Percentiles rank a stretch among this genome's conserved stretches.
Conservation (phyloP, 75 land plant species). For the Ceratopteris richardii region DNA sequence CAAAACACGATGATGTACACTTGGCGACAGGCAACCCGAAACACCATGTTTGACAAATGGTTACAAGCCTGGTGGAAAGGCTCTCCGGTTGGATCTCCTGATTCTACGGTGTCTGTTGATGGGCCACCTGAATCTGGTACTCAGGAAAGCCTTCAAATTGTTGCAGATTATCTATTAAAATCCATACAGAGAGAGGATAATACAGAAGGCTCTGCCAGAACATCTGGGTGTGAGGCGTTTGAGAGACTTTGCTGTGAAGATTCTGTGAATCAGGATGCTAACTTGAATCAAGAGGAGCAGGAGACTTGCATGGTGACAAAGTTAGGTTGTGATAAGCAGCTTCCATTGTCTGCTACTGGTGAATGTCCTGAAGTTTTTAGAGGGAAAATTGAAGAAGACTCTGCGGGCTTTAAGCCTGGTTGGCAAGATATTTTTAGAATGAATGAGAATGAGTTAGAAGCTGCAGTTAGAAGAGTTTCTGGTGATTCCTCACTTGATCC, state of each 20-base stretch:
- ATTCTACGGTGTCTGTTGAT: constrained; percentile 14
- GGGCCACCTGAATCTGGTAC: constrained; percentile 30
- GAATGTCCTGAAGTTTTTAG: background rate
- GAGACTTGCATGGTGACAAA: background rate
- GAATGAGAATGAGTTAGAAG: constrained; percentile 66
- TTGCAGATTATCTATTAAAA: constrained; percentile 40
- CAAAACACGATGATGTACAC: constrained; percentile 48
- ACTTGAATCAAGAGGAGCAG: background rate
- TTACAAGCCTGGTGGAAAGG: constrained; percentile 71
- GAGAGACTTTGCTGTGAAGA: too few relatives aligned
- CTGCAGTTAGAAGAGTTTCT: constrained; percentile 60
- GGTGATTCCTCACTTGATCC: constrained; percentile 60
- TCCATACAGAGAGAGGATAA: background rate
- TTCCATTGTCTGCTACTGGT: background rate
- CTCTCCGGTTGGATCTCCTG: constrained; percentile 11
- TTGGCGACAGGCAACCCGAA: constrained; percentile 50
- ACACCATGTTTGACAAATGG: constrained; percentile 80
- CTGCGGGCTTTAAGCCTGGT: constrained; percentile 27
- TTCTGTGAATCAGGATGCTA: background rate
- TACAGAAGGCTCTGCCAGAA: background rate
- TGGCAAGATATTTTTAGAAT: constrained; percentile 45
- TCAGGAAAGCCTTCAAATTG: constrained; percentile 42
- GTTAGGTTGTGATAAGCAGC: too few relatives aligned
- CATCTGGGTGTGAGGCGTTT: background rate
- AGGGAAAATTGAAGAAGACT: constrained; percentile 10